Base-by-base conservation (phyloP, 192 early-diverging fungal genomes). In the Entomortierella parvispora region DNA sequence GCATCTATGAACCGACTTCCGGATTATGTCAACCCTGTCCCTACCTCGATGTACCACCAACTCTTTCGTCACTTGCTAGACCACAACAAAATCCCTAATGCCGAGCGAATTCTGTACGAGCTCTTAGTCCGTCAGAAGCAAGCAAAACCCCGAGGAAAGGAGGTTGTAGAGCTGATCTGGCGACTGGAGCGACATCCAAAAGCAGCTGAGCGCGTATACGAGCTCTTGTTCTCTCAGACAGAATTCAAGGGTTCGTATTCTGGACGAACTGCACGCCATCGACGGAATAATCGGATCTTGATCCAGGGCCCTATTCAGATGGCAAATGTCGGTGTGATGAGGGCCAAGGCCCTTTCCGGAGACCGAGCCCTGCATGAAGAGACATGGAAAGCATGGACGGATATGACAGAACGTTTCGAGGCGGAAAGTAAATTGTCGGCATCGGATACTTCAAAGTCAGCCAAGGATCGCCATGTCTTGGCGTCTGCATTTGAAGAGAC, bases 111-210 rank as follows among this genome's bases (percentile, higher is more conserved):
- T 29, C 48, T 77, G 18, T 77, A 77, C 29, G 74, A 68, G 54
- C 62, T 77, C 60, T 47, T 77, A 59, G 15, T 68, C 22, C 52
- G 23, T 22, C 59, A 77, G 43, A 45, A 42, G 17, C n/a, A 47
- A 8, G 37, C 45, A 1, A 53, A 48, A 12, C 74, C 74, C 5
- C 63, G 34, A 1, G 61, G 63, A 26, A 31, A 32, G 5, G 65
- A 77, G 37, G 74, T 68, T 10, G 55, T 64, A 0, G 66, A 77
- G 31, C 23, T 77, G 61, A 77, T 77, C 44, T 77, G 74, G 74
- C 56, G 64, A 31, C 29, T 77, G 49, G 61, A 68, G 23, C 46
- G 32, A 11, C 18, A 45, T 1, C 72, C 72, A 0, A 51, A 67
- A 44, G 58, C 58, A 33, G 74, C 74, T 2, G 65, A 77, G 32